Evolutionary conservation across 257 asterid genomes (phyloP), one percentile per base, ranked within the genome.

Genomic region (Knoxia roxburghii): DNA sequence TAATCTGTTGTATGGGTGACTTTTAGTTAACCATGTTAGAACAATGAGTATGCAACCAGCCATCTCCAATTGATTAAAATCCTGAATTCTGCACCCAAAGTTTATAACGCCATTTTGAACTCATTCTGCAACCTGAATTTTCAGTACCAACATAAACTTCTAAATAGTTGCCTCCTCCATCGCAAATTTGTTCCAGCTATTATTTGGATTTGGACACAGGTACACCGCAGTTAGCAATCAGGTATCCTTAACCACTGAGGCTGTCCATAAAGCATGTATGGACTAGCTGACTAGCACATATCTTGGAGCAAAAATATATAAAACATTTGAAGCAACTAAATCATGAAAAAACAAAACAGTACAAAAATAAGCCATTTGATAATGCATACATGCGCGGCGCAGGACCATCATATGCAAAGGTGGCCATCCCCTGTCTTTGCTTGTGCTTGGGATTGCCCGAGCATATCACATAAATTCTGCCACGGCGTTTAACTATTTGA

Each of bases 401-500:
- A 61, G 68, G 81, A 62, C 83, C 89, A 78, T 94, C 95, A 45
- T 81, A 82, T 7, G 97, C 96, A 80, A 86, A 71, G 9, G 97
- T 84, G 1, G 96, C 86, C 60, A 90, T 46, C 55, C 99, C 97
- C 72, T 94, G 97, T 3, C 96, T 78, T 81, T 94, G 97, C 86
- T 94, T 94, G 81, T 94, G 99, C 88, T 94, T 94, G 67, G 97
- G 97, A 80, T 88, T 90, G 40, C 84, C 91, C 13, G 97, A 37
- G 79, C 99, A 94, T 68, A 90, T 60, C 46, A 90, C 90, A 67
- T 88, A 94, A 33, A 94, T 92, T 27, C 96, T 90, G 71, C 97
- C 96, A 33, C 95, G 95, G 40, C 99, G 85, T 75, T 90, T 94
- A 76, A 90, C 82, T 7, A 91, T 85, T 61, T 86, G 83, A 70